Conservation (phyloP, 2,329 filamentous ascomycete genomes). For the Diaporthe sp. region DNA sequence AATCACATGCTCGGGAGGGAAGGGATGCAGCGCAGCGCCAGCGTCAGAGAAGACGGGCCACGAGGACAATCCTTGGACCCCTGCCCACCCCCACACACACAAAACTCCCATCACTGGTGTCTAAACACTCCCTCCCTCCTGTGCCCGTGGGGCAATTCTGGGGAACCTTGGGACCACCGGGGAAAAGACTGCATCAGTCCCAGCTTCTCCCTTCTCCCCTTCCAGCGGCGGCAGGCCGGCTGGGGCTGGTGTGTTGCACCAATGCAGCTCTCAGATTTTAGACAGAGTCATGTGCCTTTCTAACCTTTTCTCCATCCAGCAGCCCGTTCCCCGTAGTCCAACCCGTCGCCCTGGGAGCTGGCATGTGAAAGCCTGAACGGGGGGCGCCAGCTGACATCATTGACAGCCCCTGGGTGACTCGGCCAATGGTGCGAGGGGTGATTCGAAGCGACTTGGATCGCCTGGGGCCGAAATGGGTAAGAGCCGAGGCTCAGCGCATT, state of each 20-base stretch:
- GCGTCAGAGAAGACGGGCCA: slow-evolving; percentile 26
- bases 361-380: slow-evolving; percentile 32
- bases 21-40: slow-evolving; percentile 16
- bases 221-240: slow-evolving; percentile 16
- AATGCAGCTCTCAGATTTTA: slow-evolving; percentile 9
- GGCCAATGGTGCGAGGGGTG: slow-evolving; percentile 27
- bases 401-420: not conserved
- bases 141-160: slow-evolving; percentile 14
- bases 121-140: not conserved
- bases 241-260: slow-evolving; percentile 18
- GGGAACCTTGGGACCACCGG: slow-evolving; percentile 15
- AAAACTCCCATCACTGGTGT: not conserved
- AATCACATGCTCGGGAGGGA: slow-evolving; percentile 24
- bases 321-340: not conserved
- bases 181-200: not conserved
- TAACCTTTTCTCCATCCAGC: not conserved
- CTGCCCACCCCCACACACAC: slow-evolving; percentile 4
- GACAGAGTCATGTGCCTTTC: slow-evolving; percentile 32
- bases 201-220: not conserved
- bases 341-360: not conserved
- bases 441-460: not conserved
- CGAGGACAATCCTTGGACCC: slow-evolving; percentile 23
- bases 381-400: slow-evolving; percentile 31
- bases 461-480: slow-evolving; percentile 18
- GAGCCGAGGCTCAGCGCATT: slow-evolving; percentile 28